phyloP scores from a whole-genome alignment of 192 early-diverging fungal genomes.

The Spizellomyces sp. region DNA sequence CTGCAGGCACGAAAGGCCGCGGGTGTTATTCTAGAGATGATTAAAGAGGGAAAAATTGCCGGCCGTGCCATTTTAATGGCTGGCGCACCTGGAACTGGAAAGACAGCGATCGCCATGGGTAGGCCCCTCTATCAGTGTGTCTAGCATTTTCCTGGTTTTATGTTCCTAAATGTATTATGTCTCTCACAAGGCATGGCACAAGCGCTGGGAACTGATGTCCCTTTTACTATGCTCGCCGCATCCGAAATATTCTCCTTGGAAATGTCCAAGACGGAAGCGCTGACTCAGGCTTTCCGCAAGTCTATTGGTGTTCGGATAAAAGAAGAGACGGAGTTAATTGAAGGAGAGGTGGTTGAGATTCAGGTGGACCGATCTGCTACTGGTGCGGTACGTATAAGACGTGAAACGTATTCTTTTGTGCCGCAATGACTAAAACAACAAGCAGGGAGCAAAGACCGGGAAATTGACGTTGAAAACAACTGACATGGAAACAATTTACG shows the following conservation, averaged over 20 bases:
- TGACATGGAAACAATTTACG: conserved; percentile 99
- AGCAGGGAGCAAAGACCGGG: conserved; percentile 88
- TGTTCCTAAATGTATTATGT: background rate
- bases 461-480: conserved; percentile 99
- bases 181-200: conserved; percentile 78
- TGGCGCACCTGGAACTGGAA: conserved; percentile 97
- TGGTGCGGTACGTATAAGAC: conserved; percentile 64
- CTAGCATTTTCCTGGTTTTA: background rate
- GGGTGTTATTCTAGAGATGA: conserved; percentile 94
- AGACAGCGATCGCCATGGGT: conserved; percentile 99
- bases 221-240: conserved; percentile 95
- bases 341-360: conserved; percentile 98
- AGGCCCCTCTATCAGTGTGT: conserved; percentile 16
- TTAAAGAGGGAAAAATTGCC: conserved; percentile 97
- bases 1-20: conserved; percentile 92
- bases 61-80: conserved; percentile 97
- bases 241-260: conserved; percentile 99
- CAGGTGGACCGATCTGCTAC: conserved; percentile 93
- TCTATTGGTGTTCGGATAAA: conserved; percentile 98
- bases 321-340: conserved; percentile 97
- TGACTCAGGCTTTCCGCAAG: conserved; percentile 96
- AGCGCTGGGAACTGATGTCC: conserved; percentile 91
- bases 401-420: no score
- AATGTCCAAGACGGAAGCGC: conserved; percentile 97
- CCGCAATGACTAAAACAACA: no score